These are phyloP conservation scores for Russula sp. DNA, from an alignment of 768 basidiomycete species.

Conservation along the genomic window DNA sequence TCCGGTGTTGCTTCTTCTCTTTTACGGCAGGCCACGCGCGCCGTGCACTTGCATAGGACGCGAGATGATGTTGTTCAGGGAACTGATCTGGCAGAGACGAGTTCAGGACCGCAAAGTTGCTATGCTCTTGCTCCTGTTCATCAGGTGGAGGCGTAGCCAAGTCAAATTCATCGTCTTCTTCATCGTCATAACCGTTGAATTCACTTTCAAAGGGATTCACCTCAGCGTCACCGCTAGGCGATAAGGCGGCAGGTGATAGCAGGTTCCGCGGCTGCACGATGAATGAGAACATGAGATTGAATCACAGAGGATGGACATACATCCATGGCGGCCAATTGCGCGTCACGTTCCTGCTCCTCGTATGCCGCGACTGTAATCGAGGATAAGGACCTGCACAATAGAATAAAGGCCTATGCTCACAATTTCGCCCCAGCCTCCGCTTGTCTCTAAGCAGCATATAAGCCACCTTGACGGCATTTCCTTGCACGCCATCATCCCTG, in stretches of 20 bases:
- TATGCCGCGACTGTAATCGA: constrained; percentile 58
- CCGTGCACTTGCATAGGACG: constrained; percentile 59
- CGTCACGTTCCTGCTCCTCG: constrained; percentile 85
- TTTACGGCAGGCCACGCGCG: constrained; percentile 45
- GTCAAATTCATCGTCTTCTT: constrained; percentile 55
- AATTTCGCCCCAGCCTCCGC: constrained; percentile 73
- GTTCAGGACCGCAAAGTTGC: constrained; percentile 84
- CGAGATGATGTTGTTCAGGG: constrained; percentile 67
- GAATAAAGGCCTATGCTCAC: constrained; percentile 49
- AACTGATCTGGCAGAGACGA: constrained; percentile 69
- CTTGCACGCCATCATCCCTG: constrained; percentile 77
- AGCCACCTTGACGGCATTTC: constrained; percentile 94
- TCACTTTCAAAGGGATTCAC: constrained; percentile 81
- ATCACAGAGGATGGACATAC: constrained; percentile 45
- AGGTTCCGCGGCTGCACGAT: constrained; percentile 60
- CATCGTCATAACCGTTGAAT: constrained; percentile 52
- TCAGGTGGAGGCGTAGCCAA: constrained; percentile 43
- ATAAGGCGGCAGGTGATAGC: constrained; percentile 63
- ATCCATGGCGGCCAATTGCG: constrained; percentile 74
- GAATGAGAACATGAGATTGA: constrained; percentile 14
- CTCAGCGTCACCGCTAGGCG: constrained; percentile 62
- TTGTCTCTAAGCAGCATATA: constrained; percentile 93
- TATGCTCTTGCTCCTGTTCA: constrained; percentile 43
- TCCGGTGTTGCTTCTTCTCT: constrained; percentile 70
- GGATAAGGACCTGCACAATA: constrained; percentile 27